Percentiles rank a stretch among this genome's conserved stretches.
Evolutionary conservation across 371 early-diverging fungal species (phyloP).

Genomic region (Capillidium rhysosporum): DNA sequence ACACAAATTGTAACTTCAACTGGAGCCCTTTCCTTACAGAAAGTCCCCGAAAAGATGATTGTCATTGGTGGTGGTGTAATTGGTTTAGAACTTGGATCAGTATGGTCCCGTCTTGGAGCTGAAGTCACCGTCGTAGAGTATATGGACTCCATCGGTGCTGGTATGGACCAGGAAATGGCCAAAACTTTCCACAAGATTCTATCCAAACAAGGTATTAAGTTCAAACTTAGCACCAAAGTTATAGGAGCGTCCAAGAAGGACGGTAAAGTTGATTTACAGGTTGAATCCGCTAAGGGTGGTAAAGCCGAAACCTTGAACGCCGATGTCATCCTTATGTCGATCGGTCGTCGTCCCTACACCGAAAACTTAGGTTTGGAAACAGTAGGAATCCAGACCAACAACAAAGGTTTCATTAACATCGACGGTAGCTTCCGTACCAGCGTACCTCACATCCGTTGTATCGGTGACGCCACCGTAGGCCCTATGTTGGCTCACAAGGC

Average conservation of each 20-base stretch:
- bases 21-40: conserved; percentile 79
- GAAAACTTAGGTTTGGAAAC: conserved; percentile 78
- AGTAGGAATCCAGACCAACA: conserved; percentile 70
- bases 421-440: conserved; percentile 81
- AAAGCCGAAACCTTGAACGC: conserved; percentile 61
- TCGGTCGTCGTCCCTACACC: conserved; percentile 92
- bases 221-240: conserved; percentile 95
- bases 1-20: conserved; percentile 91
- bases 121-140: conserved; percentile 95
- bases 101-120: conserved; percentile 89
- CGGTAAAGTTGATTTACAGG: conserved; percentile 72
- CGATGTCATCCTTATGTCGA: conserved; percentile 81
- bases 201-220: conserved; percentile 91
- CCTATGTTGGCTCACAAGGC: conserved; percentile 99
- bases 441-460: conserved; percentile 74
- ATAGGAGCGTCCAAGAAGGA: conserved; percentile 57
- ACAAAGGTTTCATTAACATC: conserved; percentile 73
- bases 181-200: conserved; percentile 80
- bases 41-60: conserved; percentile 93
- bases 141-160: conserved; percentile 82
- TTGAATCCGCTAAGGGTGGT: conserved; percentile 77
- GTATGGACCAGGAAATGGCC: conserved; percentile 90
- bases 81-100: conserved; percentile 95
- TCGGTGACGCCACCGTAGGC: conserved; percentile 92
- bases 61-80: conserved; percentile 98